These are phyloP conservation scores for Prunus armeniaca DNA, from an alignment of 306 rosid species.

Conservation along the genomic window DNA sequence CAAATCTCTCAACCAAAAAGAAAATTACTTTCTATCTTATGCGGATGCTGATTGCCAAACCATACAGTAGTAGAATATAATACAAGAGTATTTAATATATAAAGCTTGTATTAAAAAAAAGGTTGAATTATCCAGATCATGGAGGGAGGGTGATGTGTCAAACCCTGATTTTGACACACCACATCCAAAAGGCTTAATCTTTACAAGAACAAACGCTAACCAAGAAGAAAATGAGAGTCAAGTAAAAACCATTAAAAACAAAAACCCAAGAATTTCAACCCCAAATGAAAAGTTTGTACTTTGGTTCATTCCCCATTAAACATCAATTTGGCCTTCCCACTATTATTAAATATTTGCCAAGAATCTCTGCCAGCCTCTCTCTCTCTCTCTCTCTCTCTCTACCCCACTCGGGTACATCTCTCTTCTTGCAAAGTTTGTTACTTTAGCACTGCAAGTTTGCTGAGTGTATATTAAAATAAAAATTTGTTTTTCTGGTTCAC, in stretches of 20 bases:
- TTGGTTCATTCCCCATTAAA: not conserved
- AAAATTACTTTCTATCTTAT: conserved; percentile 16
- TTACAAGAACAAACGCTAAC: conserved; percentile 7
- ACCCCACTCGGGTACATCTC: conserved; percentile 41
- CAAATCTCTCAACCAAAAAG: not conserved
- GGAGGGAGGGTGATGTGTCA: conserved; percentile 32
- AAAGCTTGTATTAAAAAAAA: not conserved
- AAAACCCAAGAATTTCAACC: conserved; percentile 23
- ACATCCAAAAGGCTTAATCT: not conserved
- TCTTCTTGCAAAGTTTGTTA: conserved; percentile 32
- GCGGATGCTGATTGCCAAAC: conserved; percentile 33
- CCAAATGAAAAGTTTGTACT: conserved; percentile 26
- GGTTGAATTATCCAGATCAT: conserved; percentile 15
- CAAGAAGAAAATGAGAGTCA: conserved; percentile 31
- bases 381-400: conserved; percentile 11
- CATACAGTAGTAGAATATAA: not conserved
- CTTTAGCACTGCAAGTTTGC: conserved; percentile 30
- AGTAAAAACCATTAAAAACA: conserved; percentile 40
- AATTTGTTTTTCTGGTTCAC: conserved; percentile 24
- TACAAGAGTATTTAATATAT: not conserved
- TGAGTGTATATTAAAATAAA: conserved; percentile 17
- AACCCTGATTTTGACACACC: conserved; percentile 27
- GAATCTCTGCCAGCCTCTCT: conserved; percentile 13
- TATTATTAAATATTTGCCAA: conserved; percentile 24
- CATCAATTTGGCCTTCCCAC: conserved; percentile 33